Evolutionary conservation across 805 yeast genomes (phyloP).

Genomic region (Yamadazyma paraphyllophila): DNA sequence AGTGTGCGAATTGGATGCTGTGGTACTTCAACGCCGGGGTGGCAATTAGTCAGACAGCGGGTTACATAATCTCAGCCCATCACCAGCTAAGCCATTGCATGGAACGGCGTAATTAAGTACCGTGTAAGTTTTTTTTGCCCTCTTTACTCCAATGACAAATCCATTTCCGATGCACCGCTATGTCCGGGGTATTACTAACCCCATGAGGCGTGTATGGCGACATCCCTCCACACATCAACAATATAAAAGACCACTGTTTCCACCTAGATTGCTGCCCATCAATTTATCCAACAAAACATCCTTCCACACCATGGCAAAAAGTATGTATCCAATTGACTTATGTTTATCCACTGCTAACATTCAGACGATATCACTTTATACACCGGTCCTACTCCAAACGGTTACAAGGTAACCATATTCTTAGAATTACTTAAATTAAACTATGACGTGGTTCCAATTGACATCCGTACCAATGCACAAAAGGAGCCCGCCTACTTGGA

Average conservation of each 20-base stretch:
- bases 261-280: background rate
- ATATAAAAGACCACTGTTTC: background rate
- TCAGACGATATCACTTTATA: slow-evolving; percentile 16
- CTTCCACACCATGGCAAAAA: background rate
- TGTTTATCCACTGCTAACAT: background rate
- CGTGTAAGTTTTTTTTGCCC: no score
- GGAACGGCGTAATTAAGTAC: no score
- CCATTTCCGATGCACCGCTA: background rate
- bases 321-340: background rate
- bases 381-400: slow-evolving; percentile 43
- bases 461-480: slow-evolving; percentile 43
- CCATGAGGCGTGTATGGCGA: background rate
- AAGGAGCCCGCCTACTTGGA: slow-evolving; percentile 57
- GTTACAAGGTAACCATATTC: slow-evolving; percentile 39
- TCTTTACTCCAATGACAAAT: background rate
- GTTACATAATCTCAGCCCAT: no score
- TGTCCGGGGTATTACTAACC: background rate
- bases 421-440: slow-evolving; percentile 43
- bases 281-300: background rate
- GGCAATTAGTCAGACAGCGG: no score
- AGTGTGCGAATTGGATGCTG: no score
- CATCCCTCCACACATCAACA: background rate
- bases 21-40: no score
- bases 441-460: slow-evolving; percentile 41
- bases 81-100: no score